Evolutionary conservation across 2,329 filamentous ascomycete species (phyloP), one percentile per base, ranked within the genome.

Genomic region (Venturia effusa): DNA sequence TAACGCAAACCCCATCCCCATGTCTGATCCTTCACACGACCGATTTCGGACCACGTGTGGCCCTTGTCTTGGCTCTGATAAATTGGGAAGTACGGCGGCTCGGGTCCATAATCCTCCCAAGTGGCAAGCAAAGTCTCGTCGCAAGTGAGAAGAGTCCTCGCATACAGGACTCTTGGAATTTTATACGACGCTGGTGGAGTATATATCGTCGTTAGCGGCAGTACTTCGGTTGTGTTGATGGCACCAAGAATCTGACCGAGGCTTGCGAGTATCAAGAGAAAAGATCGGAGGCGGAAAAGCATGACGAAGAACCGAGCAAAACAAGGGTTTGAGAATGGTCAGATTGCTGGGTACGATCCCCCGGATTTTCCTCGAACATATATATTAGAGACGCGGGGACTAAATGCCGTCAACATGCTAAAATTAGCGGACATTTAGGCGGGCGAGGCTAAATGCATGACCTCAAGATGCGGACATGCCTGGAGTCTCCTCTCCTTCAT

Each of bases 1-100:
- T 88, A 89, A 37, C 85, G 81, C 63, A 89, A 72, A 24, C 88
- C 88, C 76, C 83, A 85, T 51, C 81, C 81, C 67, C 88, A 86
- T 37, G 82, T 83, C 60, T 82, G 79, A 70, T 90, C 88, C 17
- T 83, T 76, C 11, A 90, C 83, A 19, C 79, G 79, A 4, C 85
- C 84, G 61, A 88, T 77, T 70, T 87, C 81, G 19, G 78, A 77
- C 88, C 88, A 90, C 1, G 81, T 84, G 24, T 71, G 69, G 13
- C 78, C 70, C 66, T 75, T 69, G 72, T 83, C 79, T 65, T 70
- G 74, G 68, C 75, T 82, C 69, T 71, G 75, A 68, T 74, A 80
- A 67, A 80, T 77, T 39, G 77, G 78, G 66, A 78, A 79, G 70
- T 77, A 78, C n/a, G 71, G 77, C 62, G 72, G 76, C 70, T 76